phyloP scores from a whole-genome alignment of 441 rosid genomes.

The Bocquillonia castaneifolia region DNA sequence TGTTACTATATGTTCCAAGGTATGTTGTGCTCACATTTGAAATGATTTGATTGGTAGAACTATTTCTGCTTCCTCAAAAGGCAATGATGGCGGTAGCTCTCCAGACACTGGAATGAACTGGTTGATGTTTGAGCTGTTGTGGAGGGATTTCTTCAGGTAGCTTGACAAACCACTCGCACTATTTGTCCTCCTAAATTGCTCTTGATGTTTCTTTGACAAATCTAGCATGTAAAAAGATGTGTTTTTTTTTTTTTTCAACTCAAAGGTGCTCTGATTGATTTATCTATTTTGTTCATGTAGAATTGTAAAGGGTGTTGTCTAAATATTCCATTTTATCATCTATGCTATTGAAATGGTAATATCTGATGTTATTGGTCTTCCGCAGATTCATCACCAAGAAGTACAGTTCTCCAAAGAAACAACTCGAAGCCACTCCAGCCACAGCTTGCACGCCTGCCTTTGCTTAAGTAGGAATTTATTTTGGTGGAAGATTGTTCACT shows the following conservation, averaged over 20 bases:
- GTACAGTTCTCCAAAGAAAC: constrained; percentile 59
- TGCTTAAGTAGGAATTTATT: constrained; percentile 37
- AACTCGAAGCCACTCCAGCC: constrained; percentile 63
- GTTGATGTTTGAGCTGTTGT: constrained; percentile 82
- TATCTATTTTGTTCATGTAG: no score
- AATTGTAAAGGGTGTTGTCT: no score
- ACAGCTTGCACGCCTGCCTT: constrained; percentile 64
- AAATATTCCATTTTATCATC: constrained; percentile 3
- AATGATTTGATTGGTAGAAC: constrained; percentile 35
- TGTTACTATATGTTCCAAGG: neutral
- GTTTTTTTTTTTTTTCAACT: no score
- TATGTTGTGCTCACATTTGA: constrained; percentile 6
- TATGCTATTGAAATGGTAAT: neutral
- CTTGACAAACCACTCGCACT: neutral
- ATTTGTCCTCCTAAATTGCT: neutral
- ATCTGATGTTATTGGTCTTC: neutral
- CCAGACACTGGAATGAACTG: constrained; percentile 68
- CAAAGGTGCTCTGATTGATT: no score
- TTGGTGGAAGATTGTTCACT: neutral
- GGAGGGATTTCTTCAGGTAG: constrained; percentile 99
- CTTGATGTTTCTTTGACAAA: neutral
- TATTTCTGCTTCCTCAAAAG: constrained; percentile 41
- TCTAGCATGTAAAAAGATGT: neutral
- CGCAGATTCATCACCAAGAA: constrained; percentile 88
- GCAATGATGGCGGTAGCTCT: constrained; percentile 37